phyloP scores from a whole-genome alignment of 2,329 filamentous ascomycete genomes.

The Stachybotrys chartarum region DNA sequence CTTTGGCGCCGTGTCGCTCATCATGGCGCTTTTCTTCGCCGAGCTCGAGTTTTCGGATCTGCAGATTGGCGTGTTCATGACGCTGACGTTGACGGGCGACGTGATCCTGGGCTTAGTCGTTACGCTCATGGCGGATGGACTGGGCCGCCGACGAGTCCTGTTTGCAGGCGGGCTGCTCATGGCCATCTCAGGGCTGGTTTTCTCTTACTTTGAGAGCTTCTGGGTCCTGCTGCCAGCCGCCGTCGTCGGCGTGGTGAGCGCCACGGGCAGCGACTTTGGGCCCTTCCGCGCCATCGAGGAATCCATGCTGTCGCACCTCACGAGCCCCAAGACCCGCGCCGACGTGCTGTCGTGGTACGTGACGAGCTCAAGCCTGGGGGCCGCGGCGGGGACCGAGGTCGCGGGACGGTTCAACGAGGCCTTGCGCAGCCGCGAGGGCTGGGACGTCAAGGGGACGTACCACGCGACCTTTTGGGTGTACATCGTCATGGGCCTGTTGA shows the following conservation, averaged over 20 bases:
- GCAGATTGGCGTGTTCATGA: slow-evolving; percentile 59
- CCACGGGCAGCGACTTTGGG: slow-evolving; percentile 58
- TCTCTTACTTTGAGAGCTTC: slow-evolving; percentile 47
- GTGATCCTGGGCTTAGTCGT: slow-evolving; percentile 50
- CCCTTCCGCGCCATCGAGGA: slow-evolving; percentile 63
- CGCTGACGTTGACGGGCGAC: slow-evolving; percentile 53
- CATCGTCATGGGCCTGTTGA: slow-evolving; percentile 44
- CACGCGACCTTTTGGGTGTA: slow-evolving; percentile 54
- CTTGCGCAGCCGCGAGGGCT: slow-evolving; percentile 36
- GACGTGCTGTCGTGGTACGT: slow-evolving; percentile 65
- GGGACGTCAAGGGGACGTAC: slow-evolving; percentile 44
- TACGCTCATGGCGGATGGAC: slow-evolving; percentile 50
- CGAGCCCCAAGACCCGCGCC: slow-evolving; percentile 42
- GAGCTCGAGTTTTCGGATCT: slow-evolving; percentile 48
- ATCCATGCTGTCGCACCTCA: slow-evolving; percentile 55
- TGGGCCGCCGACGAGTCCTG: slow-evolving; percentile 49
- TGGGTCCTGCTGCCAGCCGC: slow-evolving; percentile 53
- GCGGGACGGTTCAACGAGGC: slow-evolving; percentile 44
- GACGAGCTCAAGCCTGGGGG: slow-evolving; percentile 47
- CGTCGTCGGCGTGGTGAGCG: slow-evolving; percentile 54
- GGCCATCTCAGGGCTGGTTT: slow-evolving; percentile 46
- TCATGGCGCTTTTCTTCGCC: slow-evolving; percentile 55
- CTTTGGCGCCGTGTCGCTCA: slow-evolving; percentile 54
- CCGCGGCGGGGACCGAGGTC: slow-evolving; percentile 43
- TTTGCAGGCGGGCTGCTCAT: slow-evolving; percentile 47